Conservation (phyloP, 306 rosid species). For the Mimosa pudica region DNA sequence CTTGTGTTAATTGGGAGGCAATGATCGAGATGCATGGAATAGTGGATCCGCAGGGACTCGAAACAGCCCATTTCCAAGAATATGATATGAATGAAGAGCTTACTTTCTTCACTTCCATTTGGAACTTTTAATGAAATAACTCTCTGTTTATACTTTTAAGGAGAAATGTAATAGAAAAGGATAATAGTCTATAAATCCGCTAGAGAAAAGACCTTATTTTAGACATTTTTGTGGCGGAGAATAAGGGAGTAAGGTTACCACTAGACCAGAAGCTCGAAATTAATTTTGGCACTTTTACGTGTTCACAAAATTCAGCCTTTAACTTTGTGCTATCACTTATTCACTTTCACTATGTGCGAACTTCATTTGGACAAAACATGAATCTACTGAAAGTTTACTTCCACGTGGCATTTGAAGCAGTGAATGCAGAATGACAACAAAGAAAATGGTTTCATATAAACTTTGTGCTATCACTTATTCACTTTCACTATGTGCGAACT, state of each 20-base stretch:
- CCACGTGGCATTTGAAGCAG: background rate
- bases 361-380: background rate
- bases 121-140: constrained; percentile 59
- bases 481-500: constrained; percentile 7
- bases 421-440: constrained; percentile 1
- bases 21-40: constrained; percentile 71
- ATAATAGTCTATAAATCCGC: background rate
- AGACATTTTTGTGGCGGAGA: background rate
- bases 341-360: constrained; percentile 8
- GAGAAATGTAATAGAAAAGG: background rate
- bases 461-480: background rate
- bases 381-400: background rate
- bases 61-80: constrained; percentile 46
- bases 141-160: background rate
- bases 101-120: constrained; percentile 64
- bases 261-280: background rate
- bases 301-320: background rate
- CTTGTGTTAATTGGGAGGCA: constrained; percentile 76
- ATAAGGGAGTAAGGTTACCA: constrained; percentile 11
- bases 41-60: constrained; percentile 51
- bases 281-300: constrained; percentile 12
- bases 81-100: constrained; percentile 61
- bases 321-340: constrained; percentile 1
- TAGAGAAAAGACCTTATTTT: background rate
- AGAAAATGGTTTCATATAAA: constrained; percentile 5